Evolutionary conservation across 106 monocot species (phyloP), one percentile per base, ranked within the genome.

Genomic region (Xerophyta viscosa): DNA sequence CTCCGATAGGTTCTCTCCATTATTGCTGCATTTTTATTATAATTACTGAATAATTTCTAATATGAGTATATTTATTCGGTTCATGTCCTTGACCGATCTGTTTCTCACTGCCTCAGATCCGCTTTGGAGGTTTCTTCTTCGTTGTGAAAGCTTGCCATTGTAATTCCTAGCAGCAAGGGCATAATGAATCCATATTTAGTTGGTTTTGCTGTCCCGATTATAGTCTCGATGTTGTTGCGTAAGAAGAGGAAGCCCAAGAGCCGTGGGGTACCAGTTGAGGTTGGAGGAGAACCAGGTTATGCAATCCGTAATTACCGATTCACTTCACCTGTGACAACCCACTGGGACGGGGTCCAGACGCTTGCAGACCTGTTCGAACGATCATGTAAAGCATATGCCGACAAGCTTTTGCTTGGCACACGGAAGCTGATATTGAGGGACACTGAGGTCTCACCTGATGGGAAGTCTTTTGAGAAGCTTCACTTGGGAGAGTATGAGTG

Each of bases 391-490:
- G 29, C 12, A 31, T 80, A 60, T 50, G 29, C 69, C 0, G 41
- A 71, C 46, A 83, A 75, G 54, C 63, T 45, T 11, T 63, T 89
- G 20, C 56, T 99, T 42, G 98, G 98, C 8, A 51, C 90, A 14
- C 73, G 98, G 26, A 77, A 82, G 68, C 66, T 90, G 13, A 74
- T 99, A 45, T 20, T 80, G 3, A 79, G 65, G 56, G 98, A 99
- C 50, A 65, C 31, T 4, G 80, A 86, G 66, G 64, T 62, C 20
- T 46, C 68, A 24, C 53, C 48, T 11, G 86, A 90, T 70, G 98
- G 98, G 0, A 86, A 82, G 46, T 75, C 77, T 23, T 99, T 90
- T 70, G 98, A 99, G 66, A 99, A 99, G 61, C 69, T 99, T 51
- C 90, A 91, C 72, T 57, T 99, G 49, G 98, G 90, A 51, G 50